Base-by-base conservation (phyloP, 495 filamentous ascomycete genomes). In the Aspergillus bridgeri region DNA sequence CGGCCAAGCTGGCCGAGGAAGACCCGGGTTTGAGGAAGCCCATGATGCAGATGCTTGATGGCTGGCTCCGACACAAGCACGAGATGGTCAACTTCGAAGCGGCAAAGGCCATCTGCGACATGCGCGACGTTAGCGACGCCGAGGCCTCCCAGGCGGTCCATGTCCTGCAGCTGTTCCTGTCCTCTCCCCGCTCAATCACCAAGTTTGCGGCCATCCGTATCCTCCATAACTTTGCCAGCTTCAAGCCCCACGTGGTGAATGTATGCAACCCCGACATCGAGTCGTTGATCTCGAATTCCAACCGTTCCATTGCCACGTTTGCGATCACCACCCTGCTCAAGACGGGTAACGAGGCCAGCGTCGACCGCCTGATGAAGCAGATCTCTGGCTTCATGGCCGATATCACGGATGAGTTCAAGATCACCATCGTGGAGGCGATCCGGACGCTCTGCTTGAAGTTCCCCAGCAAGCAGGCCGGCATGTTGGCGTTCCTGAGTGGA, bases 1-100 rank as follows among this genome's bases (percentile, higher is more conserved):
- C 95, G 48, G 91, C 94, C 33, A 96, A 96, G 76, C 79, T 99
- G 58, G 94, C 94, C 48, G 91, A 96, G 70, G 95, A 98, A 63
- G 94, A 99, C 66, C 80, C 81, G 20, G 84, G 89, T 58, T 81
- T 99, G 61, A 84, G 93, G 64, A 95, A 89, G 74, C 89, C 90
- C 58, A 96, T 96, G 92, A 91, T 95, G 84, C 84, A 89, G 71
- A 83, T 97, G 67, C 81, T 97, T 70, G 92, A 97, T 75, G 91
- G 92, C 65, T 96, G 92, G 92, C 82, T 96, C 66, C 84, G 94
- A 70, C 92, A 99, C 73, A 99, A 99, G 85, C 92, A 92, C 68
- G 94, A 99, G 68, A 98, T 99, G 95, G 95, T 98, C 72, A 99
- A 97, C 75, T 98, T 99, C 65, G 94, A 99, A 76, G 94, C 94